A percentile compares a stretch with the other conserved stretches of the same genome.
Evolutionary conservation across 805 yeast species (phyloP).

Genomic region (Wickerhamiella kurtzmanii): DNA sequence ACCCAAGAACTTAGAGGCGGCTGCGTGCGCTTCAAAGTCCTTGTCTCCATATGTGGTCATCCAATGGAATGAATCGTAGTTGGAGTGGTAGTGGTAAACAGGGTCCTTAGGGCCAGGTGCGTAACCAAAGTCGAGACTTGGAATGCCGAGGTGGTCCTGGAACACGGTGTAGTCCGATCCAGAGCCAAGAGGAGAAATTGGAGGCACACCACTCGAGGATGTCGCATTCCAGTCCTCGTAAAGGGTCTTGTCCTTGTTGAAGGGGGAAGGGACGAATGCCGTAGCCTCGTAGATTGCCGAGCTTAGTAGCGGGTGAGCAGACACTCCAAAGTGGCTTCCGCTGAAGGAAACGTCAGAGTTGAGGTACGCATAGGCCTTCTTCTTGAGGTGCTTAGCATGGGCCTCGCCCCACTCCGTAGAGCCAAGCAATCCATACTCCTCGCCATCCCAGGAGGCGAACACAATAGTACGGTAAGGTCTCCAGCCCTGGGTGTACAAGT

Average conservation of each 20-base stretch:
- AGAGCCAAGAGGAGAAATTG: constrained; percentile 43
- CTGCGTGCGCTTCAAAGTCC: constrained; percentile 44
- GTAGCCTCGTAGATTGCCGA: constrained; percentile 34
- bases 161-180: constrained; percentile 52
- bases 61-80: constrained; percentile 63
- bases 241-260: constrained; percentile 20
- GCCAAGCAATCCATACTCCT: constrained; percentile 58
- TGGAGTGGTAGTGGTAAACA: constrained; percentile 63
- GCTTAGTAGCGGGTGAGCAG: constrained; percentile 48
- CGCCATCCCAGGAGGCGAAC: constrained; percentile 74
- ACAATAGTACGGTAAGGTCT: constrained; percentile 57
- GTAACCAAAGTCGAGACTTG: constrained; percentile 46
- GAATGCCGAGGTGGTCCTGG: constrained; percentile 31
- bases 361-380: constrained; percentile 49
- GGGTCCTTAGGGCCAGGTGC: constrained; percentile 34
- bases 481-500: constrained; percentile 46
- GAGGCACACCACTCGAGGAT: constrained; percentile 16
- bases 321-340: constrained; percentile 40
- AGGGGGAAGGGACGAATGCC: constrained; percentile 36
- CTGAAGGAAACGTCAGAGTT: constrained; percentile 54
- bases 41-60: constrained; percentile 52
- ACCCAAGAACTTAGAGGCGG: constrained; percentile 42
- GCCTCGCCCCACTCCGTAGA: constrained; percentile 69
- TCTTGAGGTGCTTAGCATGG: constrained; percentile 32
- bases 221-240: constrained; percentile 25